Conservation (phyloP, 805 yeast species). For the Ogataea thermomethanolica region DNA sequence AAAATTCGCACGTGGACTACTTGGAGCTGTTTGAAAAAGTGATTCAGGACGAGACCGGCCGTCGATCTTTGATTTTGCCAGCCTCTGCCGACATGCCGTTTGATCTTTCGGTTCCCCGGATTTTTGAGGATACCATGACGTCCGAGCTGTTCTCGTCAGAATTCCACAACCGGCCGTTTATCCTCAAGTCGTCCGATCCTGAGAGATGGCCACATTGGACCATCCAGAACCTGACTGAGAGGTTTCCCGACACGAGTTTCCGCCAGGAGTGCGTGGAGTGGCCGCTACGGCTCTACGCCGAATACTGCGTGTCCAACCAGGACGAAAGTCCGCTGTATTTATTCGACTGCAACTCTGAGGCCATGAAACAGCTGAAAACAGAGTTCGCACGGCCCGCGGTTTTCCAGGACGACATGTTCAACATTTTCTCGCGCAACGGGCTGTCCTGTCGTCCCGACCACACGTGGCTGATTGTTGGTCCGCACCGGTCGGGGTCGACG, state of each 20-base stretch:
- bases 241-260: conserved; percentile 62
- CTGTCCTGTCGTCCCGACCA: conserved; percentile 74
- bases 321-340: conserved; percentile 87
- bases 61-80: neutral
- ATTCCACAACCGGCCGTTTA: conserved; percentile 60
- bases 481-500: conserved; percentile 77
- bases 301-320: conserved; percentile 55
- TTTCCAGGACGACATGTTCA: conserved; percentile 60
- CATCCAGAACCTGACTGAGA: conserved; percentile 40
- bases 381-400: conserved; percentile 53
- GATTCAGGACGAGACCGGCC: conserved; percentile 42
- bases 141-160: conserved; percentile 39
- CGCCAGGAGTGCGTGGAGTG: conserved; percentile 86
- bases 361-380: conserved; percentile 53
- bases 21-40: conserved; percentile 43
- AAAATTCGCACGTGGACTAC: conserved; percentile 71
- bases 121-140: conserved; percentile 43
- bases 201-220: conserved; percentile 65
- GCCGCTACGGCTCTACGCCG: conserved; percentile 58
- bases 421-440: conserved; percentile 32
- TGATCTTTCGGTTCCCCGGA: conserved; percentile 41
- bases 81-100: conserved; percentile 11
- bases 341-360: conserved; percentile 76
- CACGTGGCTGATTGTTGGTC: conserved; percentile 90
- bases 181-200: conserved; percentile 22